These are phyloP conservation scores for Russula vinacea DNA, from an alignment of 768 basidiomycete genomes.

Conservation along the genomic window DNA sequence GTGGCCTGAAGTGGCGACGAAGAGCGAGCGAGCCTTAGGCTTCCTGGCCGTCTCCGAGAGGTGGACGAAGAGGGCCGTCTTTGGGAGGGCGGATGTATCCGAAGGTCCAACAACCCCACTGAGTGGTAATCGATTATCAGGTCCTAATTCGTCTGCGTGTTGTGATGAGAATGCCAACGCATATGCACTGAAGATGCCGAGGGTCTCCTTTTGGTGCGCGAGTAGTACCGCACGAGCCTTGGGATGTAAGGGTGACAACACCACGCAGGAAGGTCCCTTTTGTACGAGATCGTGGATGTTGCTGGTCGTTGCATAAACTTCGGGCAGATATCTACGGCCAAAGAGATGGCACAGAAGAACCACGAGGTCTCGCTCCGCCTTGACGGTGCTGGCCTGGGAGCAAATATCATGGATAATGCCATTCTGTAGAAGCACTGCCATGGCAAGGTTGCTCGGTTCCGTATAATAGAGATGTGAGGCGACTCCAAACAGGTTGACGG, in stretches of 20 bases:
- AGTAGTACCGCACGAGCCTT: conserved; percentile 43
- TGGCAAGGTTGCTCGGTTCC: conserved; percentile 68
- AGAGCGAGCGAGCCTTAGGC: conserved; percentile 51
- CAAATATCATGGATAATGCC: conserved; percentile 62
- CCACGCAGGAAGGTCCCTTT: conserved; percentile 54
- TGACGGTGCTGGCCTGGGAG: conserved; percentile 37
- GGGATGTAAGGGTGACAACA: conserved; percentile 50
- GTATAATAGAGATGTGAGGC: conserved; percentile 59
- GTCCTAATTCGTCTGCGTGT: conserved; percentile 39
- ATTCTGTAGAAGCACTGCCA: conserved; percentile 53
- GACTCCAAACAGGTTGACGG: conserved; percentile 54
- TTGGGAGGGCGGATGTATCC: conserved; percentile 6
- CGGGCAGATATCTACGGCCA: conserved; percentile 54
- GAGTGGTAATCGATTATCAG: conserved; percentile 49
- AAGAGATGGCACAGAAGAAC: conserved; percentile 63
- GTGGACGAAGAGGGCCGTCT: conserved; percentile 37
- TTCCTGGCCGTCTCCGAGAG: conserved; percentile 42
- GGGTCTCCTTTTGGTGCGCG: conserved; percentile 48
- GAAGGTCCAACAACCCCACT: conserved; percentile 38
- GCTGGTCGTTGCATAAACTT: conserved; percentile 41
- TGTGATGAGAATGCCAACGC: conserved; percentile 49
- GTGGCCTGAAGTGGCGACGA: conserved; percentile 68
- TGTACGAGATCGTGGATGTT: conserved; percentile 39
- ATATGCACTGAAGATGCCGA: conserved; percentile 55
- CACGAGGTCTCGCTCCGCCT: conserved; percentile 51